Evolutionary conservation across 2,329 filamentous ascomycete genomes (phyloP).

Genomic region (Hypoxylon sp.): DNA sequence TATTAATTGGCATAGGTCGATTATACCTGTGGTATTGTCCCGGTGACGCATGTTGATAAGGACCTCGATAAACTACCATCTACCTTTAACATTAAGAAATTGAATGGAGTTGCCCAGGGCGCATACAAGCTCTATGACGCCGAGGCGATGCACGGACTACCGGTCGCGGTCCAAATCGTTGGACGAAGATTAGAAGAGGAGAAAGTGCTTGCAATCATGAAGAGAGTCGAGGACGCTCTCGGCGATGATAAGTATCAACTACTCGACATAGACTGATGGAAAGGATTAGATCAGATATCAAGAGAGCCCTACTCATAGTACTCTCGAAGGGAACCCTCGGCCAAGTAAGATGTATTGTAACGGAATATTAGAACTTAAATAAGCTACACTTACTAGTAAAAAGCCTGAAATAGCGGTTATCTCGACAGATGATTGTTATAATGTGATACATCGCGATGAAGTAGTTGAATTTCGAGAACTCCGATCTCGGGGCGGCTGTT

Average conservation of each 20-base stretch:
- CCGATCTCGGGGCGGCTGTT: slow-evolving; percentile 39
- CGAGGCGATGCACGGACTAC: slow-evolving; percentile 85
- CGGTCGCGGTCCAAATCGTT: slow-evolving; percentile 88
- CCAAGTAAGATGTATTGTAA: neutral
- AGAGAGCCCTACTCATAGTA: slow-evolving; percentile 8
- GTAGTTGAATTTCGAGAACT: slow-evolving; percentile 7
- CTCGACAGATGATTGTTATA: no score
- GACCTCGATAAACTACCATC: slow-evolving; percentile 75
- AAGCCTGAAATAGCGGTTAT: no score
- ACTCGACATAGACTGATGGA: slow-evolving; percentile 63
- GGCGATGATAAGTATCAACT: slow-evolving; percentile 69
- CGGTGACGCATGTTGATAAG: slow-evolving; percentile 86
- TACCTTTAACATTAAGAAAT: slow-evolving; percentile 71
- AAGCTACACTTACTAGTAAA: neutral
- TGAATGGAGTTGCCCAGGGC: slow-evolving; percentile 85
- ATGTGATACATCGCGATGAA: slow-evolving; percentile 5
- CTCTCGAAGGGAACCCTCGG: neutral
- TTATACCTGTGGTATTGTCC: slow-evolving; percentile 86
- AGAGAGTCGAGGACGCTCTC: slow-evolving; percentile 81
- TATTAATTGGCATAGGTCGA: slow-evolving; percentile 72
- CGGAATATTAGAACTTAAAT: neutral
- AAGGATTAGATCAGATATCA: slow-evolving; percentile 14
- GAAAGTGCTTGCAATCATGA: slow-evolving; percentile 87
- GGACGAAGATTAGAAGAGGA: slow-evolving; percentile 87
- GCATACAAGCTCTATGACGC: slow-evolving; percentile 91